A percentile compares a stretch with the other conserved stretches of the same genome.
Evolutionary conservation across 1,139 yeast species (phyloP).

Genomic region (Saccharomycopsis hybrid): DNA sequence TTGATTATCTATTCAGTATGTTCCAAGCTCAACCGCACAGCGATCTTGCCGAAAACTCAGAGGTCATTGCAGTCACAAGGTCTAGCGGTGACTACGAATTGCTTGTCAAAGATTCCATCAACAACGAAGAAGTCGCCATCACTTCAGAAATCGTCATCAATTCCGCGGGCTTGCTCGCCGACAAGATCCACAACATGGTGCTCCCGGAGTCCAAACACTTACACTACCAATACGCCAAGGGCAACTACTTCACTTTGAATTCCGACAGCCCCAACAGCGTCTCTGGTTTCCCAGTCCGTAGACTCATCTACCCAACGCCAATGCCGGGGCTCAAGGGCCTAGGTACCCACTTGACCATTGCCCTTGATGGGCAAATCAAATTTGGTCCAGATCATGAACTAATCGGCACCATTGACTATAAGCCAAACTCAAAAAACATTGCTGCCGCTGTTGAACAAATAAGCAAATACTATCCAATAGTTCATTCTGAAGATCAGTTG

Average conservation of each 20-base stretch:
- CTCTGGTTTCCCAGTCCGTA: slow-evolving; percentile 28
- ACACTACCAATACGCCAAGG: slow-evolving; percentile 68
- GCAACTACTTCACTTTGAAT: slow-evolving; percentile 53
- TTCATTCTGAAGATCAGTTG: slow-evolving; percentile 38
- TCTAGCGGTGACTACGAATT: slow-evolving; percentile 27
- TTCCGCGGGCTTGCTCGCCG: slow-evolving; percentile 75
- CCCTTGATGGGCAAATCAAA: slow-evolving; percentile 69
- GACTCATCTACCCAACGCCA: slow-evolving; percentile 75
- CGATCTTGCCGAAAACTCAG: slow-evolving; percentile 57
- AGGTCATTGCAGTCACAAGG: slow-evolving; percentile 42
- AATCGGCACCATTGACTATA: slow-evolving; percentile 48
- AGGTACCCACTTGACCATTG: slow-evolving; percentile 84
- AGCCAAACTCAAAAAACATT: slow-evolving; percentile 43
- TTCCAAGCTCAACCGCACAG: slow-evolving; percentile 53
- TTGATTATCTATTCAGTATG: slow-evolving; percentile 49
- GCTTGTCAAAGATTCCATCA: slow-evolving; percentile 28
- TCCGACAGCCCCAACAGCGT: slow-evolving; percentile 25
- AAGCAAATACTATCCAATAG: slow-evolving; percentile 52
- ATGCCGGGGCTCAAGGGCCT: slow-evolving; percentile 63
- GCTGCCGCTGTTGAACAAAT: slow-evolving; percentile 55
- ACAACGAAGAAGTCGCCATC: slow-evolving; percentile 37
- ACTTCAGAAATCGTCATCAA: slow-evolving; percentile 57
- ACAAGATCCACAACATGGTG: slow-evolving; percentile 57
- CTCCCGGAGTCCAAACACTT: slow-evolving; percentile 58
- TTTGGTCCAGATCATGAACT: slow-evolving; percentile 92